These are phyloP conservation scores for Globisporangium apiculatum DNA, from an alignment of 352 stramenopile species.

Conservation along the genomic window DNA sequence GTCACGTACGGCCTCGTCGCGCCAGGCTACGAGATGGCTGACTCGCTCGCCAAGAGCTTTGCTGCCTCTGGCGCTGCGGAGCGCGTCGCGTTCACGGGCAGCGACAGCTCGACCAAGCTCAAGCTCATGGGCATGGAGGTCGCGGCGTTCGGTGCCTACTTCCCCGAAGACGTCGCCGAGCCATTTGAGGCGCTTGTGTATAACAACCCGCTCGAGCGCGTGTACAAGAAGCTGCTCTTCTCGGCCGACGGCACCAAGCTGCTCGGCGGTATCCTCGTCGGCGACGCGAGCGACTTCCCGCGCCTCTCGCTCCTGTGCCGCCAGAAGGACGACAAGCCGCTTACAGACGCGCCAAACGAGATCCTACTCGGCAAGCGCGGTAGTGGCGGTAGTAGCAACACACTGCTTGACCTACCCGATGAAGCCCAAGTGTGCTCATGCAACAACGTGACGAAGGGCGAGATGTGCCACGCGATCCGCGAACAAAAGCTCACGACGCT, in stretches of 20 bases:
- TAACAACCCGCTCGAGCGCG: conserved; percentile 84
- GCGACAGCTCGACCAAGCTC: conserved; percentile 90
- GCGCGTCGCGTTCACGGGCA: conserved; percentile 62
- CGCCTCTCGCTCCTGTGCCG: conserved; percentile 61
- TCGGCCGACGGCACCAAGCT: conserved; percentile 69
- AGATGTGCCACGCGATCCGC: conserved; percentile 66
- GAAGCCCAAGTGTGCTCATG: conserved; percentile 89
- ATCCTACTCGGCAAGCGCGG: conserved; percentile 52
- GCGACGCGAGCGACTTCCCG: conserved; percentile 88
- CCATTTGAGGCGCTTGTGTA: conserved; percentile 71
- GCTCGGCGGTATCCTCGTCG: conserved; percentile 87
- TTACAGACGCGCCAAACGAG: conserved; percentile 40
- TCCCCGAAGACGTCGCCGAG: conserved; percentile 68
- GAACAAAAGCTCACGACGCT: conserved; percentile 73
- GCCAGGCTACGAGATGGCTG: conserved; percentile 89
- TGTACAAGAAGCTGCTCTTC: conserved; percentile 93
- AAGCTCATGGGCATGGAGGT: conserved; percentile 94
- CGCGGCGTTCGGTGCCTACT: conserved; percentile 86
- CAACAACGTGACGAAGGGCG: conserved; percentile 88
- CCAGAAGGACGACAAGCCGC: conserved; percentile 39
- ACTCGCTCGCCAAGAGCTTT: conserved; percentile 81
- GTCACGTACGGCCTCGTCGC: conserved; percentile 92
- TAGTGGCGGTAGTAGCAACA: conserved; percentile 21
- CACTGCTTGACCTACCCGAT: conserved; percentile 57
- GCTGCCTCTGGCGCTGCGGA: conserved; percentile 16